A percentile compares a stretch with the other conserved stretches of the same genome.
Evolutionary conservation across 345 rosid genomes (phyloP).

Genomic region (Turnera subulata): DNA sequence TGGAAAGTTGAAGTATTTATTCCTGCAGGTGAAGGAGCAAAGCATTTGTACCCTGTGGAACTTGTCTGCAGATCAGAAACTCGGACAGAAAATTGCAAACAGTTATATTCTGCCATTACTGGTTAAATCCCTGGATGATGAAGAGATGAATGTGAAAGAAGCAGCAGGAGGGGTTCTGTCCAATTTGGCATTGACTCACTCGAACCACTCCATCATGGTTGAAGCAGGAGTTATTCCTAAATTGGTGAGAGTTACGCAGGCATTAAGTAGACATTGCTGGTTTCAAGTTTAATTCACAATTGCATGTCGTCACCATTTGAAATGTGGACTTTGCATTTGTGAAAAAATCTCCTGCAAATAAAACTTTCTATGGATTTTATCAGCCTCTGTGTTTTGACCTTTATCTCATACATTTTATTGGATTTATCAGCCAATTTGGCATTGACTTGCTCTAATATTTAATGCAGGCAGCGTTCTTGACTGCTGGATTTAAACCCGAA

Average conservation of each 20-base stretch:
- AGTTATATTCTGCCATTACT: slow-evolving; percentile 51
- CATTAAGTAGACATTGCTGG: no score
- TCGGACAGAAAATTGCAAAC: slow-evolving; percentile 56
- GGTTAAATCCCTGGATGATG: slow-evolving; percentile 59
- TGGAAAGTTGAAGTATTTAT: slow-evolving; percentile 18
- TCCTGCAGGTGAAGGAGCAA: slow-evolving; percentile 73
- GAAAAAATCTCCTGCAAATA: background rate
- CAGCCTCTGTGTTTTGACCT: no score
- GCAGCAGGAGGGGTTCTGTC: slow-evolving; percentile 89
- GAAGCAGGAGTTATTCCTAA: slow-evolving; percentile 78
- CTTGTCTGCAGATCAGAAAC: slow-evolving; percentile 72
- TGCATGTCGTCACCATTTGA: no score
- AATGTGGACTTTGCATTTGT: background rate
- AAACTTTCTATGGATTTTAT: background rate
- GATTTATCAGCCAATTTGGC: no score
- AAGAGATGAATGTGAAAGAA: slow-evolving; percentile 61
- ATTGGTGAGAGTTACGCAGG: slow-evolving; percentile 46
- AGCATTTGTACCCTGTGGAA: slow-evolving; percentile 75
- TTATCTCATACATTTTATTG: no score
- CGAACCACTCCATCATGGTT: slow-evolving; percentile 57
- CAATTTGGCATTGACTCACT: slow-evolving; percentile 55
- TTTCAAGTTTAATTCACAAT: no score
- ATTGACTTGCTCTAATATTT: slow-evolving; percentile 4
- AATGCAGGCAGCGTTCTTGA: slow-evolving; percentile 55
- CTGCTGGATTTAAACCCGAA: slow-evolving; percentile 42